These are phyloP conservation scores for Solanum chilense DNA, from an alignment of 257 asterid species.

Conservation along the genomic window DNA sequence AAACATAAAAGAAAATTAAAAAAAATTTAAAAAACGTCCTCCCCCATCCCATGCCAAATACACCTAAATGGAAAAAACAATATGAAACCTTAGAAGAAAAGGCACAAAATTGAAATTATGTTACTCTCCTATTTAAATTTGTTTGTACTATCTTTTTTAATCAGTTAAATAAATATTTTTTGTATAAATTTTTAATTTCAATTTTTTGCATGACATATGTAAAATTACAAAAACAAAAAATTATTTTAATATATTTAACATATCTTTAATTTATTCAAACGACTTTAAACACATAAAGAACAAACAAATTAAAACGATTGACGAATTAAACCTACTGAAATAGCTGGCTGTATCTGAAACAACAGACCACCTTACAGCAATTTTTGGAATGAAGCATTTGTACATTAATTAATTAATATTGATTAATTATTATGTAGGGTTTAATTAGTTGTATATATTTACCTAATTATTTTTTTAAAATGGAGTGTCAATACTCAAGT, in stretches of 20 bases:
- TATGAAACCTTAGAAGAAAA: neutral
- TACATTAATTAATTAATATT: neutral
- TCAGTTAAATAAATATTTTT: rapidly evolving
- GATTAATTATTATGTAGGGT: neutral
- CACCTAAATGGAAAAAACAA: neutral
- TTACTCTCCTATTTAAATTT: too few species aligned
- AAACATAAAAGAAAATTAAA: neutral
- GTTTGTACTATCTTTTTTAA: neutral
- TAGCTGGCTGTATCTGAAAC: neutral
- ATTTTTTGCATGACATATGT: too few species aligned
- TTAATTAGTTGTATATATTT: neutral
- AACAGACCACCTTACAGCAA: neutral
- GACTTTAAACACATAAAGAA: rapidly evolving
- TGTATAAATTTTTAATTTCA: too few species aligned
- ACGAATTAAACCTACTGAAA: neutral
- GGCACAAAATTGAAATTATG: neutral
- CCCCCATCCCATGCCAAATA: neutral
- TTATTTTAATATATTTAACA: too few species aligned
- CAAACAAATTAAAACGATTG: too few species aligned
- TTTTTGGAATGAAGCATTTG: neutral
- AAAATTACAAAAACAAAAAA: too few species aligned
- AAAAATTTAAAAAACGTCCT: neutral
- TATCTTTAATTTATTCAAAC: too few species aligned
- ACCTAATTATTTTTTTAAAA: neutral
- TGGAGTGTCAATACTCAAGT: neutral